Base-by-base conservation (phyloP, 768 basidiomycete species). In the Lentinula sp. region DNA sequence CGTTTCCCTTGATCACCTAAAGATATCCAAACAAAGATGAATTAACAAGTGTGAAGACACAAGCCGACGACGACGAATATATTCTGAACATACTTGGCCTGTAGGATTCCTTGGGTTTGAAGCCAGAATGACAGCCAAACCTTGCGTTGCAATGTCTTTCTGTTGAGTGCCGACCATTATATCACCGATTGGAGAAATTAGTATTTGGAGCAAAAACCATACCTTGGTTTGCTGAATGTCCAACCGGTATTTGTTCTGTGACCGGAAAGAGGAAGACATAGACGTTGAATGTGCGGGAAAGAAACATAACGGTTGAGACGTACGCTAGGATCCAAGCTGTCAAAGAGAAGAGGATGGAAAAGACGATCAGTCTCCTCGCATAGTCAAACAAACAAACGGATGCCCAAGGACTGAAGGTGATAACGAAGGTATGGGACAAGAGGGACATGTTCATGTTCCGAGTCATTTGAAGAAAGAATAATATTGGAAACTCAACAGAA, bases 101-200 rank as follows among this genome's bases (percentile, higher is more conserved):
- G 95, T 97, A 3, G 95, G 95, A 70, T 97, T 98, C 58, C 95
- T 86, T n/a, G 95, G 95, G 74, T 97, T 98, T 23, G 91, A 94
- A 0, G 93, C 90, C 48, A 95, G 77, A 60, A 96, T 82, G 54
- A 95, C 93, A 10, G 88, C 84, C 18, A 95, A 77, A 13, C 93
- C 93, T 73, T 95, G 92, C 1, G 81, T 89, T 45, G 76, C 80
- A 60, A 95, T 92, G 65, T 95, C 93, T 76, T 79, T 87, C 84
- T 89, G 62, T 59, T 58, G 40, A 32, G 2, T 46, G 8, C 4
- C 18, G 0, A 39, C 9, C 42, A 18, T 28, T 18, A 6, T 35
- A 11, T 62, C 43, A 23, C 28, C 28, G 28, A 28, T 28, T 28
- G 28, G 28, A 28, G n/a, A n/a, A 8, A 1, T 32, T 18, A 1